A percentile compares a stretch with the other conserved stretches of the same genome.
These are phyloP conservation scores for Tetrahymena elliotti DNA, from an alignment of 73 alveolate genomes.

Conservation along the genomic window DNA sequence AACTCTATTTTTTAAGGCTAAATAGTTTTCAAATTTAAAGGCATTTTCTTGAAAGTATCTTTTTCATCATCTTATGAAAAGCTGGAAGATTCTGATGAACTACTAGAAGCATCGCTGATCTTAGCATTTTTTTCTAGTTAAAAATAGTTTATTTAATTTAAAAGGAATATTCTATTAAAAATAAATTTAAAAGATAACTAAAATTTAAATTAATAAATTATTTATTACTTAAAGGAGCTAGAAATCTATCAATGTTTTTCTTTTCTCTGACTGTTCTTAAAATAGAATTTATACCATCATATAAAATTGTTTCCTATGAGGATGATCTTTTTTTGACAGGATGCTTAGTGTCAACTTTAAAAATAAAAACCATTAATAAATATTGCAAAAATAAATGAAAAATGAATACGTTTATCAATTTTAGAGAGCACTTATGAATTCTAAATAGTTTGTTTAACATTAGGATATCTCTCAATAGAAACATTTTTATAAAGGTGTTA, in stretches of 20 bases:
- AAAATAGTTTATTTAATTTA: too few relatives aligned
- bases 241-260: neutral
- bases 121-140: neutral
- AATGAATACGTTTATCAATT: neutral
- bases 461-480: neutral
- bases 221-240: neutral
- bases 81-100: neutral
- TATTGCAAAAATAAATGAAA: neutral
- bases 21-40: too few relatives aligned
- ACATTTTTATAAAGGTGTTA: neutral
- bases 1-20: neutral
- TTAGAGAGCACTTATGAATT: neutral
- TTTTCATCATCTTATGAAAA: neutral
- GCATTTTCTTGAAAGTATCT: neutral
- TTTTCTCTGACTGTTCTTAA: neutral
- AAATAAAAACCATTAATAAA: neutral
- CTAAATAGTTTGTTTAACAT: neutral
- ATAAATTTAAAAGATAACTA: neutral
- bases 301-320: neutral
- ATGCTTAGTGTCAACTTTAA: neutral
- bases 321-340: neutral
- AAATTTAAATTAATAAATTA: too few relatives aligned
- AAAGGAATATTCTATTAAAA: too few relatives aligned
- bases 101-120: neutral
- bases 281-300: neutral